Evolutionary conservation across 768 basidiomycete species (phyloP).

Genomic region (Leccinellum albellum): DNA sequence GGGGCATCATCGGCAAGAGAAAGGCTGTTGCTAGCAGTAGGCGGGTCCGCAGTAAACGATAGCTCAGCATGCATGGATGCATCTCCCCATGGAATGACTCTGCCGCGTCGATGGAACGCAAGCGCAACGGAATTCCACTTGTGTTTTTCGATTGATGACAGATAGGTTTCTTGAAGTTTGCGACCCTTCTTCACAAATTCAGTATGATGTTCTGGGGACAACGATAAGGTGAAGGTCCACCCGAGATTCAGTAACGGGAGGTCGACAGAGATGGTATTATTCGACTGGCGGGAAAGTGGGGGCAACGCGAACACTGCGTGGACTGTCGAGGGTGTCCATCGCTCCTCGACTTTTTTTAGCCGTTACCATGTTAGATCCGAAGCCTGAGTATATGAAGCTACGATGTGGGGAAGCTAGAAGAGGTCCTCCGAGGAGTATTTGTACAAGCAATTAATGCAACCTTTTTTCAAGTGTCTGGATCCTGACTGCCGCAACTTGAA

Average conservation of each 20-base stretch:
- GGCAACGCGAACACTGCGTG: neutral
- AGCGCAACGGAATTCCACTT: slow-evolving; percentile 5
- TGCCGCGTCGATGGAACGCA: slow-evolving; percentile 8
- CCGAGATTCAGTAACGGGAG: slow-evolving; percentile 11
- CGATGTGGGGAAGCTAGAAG: too few relatives aligned
- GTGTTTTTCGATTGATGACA: neutral
- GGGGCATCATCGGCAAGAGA: neutral
- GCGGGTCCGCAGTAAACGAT: neutral
- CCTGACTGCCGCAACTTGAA: too few relatives aligned
- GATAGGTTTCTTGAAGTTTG: neutral
- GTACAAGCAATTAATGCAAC: too few relatives aligned
- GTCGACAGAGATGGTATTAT: neutral
- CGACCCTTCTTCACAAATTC: neutral
- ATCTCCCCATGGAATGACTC: slow-evolving; percentile 6
- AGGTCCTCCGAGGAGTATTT: too few relatives aligned
- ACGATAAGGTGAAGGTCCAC: slow-evolving; percentile 15
- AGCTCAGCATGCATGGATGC: slow-evolving; percentile 15
- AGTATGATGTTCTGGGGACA: neutral
- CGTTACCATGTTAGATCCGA: neutral
- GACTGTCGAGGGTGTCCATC: slow-evolving; percentile 14
- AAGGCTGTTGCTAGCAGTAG: neutral
- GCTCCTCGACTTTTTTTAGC: slow-evolving; percentile 10
- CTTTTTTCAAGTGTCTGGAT: too few relatives aligned
- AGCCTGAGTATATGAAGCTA: too few relatives aligned
- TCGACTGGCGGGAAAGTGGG: neutral